Base-by-base conservation (phyloP, 352 stramenopile species). In the Phytopythium boreale region DNA sequence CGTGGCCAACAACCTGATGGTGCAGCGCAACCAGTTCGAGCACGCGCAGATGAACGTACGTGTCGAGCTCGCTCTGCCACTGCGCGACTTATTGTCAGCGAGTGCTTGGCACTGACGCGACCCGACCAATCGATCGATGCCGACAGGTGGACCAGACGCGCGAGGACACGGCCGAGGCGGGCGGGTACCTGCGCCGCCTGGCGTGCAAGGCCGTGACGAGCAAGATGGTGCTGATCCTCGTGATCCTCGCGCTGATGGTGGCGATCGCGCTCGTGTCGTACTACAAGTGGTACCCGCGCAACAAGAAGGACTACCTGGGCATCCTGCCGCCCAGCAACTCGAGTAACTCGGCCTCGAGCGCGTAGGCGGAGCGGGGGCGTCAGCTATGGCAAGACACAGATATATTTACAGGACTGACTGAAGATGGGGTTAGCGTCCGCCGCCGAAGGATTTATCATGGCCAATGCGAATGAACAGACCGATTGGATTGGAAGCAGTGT, bases 281-380 rank as follows among this genome's bases (percentile, higher is more conserved):
- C 63, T 89, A 87, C 76, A 88, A 86, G 55, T 92, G 84, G 84
- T 92, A 89, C 59, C 84, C 84, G 22, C 73, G 74, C 53, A 75
- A 80, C 66, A 80, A 89, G 69, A 91, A 87, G 68, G 82, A 91
- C 61, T 70, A 82, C 31, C n/a, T 89, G 49, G 80, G 80, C 20
- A 80, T 91, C 34, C 61, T 88, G 47, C 72, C 79, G 14, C 36
- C 39, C 27, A 53, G 17, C 56, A 47, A 67, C 14, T 66, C 68
- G 10, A 71, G n/a, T 14, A 68, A 31, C 27, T 69, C 70, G 17
- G 63, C 43, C 37, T 71, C 70, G 12, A 49, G 44, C 7, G 20
- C 29, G 11, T 58, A 58, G 31, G 27, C 50, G 44, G 11, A 15
- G 3, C 29, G 29, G 7, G 29, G n/a, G n/a, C n/a, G n/a, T n/a